Percentiles rank a stretch among this genome's conserved stretches.
These are phyloP conservation scores for Monosporascus ibericus DNA, from an alignment of 2,329 filamentous ascomycete genomes.

Conservation along the genomic window DNA sequence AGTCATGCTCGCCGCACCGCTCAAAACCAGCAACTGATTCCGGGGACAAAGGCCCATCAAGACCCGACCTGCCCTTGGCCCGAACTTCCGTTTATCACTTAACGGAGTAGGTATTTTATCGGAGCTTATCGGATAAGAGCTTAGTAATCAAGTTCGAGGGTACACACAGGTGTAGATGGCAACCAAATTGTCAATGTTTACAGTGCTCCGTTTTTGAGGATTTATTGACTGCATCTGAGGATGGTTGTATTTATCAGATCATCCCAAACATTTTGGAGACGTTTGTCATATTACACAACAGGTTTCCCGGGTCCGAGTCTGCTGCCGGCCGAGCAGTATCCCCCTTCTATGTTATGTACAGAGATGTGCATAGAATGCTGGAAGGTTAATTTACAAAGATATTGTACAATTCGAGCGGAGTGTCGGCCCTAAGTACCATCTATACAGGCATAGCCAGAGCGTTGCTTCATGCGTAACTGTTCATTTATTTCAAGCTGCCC, in stretches of 20 bases:
- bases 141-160: background rate
- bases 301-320: no score
- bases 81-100: background rate
- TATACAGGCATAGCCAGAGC: no score
- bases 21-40: no score
- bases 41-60: no score
- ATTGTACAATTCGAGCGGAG: background rate
- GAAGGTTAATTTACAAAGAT: background rate
- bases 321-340: no score
- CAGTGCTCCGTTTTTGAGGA: no score
- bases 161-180: background rate
- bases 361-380: background rate
- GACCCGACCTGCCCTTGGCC: background rate
- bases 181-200: background rate
- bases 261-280: no score
- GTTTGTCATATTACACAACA: no score
- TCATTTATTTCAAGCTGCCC: constrained; percentile 6
- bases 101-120: background rate
- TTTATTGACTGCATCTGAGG: no score
- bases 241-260: no score
- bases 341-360: background rate
- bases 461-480: background rate
- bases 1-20: background rate
- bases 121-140: background rate
- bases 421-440: background rate